Conservation (phyloP, 768 basidiomycete genomes). For the Suillus subaureus region DNA sequence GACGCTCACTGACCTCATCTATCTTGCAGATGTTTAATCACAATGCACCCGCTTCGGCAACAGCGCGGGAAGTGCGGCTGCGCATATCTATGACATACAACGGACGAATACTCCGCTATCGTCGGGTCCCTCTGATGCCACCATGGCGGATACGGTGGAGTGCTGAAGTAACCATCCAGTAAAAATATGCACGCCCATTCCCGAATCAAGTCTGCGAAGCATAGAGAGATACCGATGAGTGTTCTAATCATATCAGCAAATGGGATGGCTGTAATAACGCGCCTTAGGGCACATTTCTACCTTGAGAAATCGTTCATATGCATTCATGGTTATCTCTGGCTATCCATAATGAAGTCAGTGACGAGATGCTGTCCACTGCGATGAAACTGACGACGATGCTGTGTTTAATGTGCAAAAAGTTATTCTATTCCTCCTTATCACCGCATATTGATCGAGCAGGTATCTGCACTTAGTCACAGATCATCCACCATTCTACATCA, state of each 20-base stretch:
- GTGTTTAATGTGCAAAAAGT: neutral
- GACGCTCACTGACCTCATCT: neutral
- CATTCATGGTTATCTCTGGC: neutral
- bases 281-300: too few relatives aligned
- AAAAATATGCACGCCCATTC: neutral
- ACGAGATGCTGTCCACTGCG: neutral
- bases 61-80: neutral
- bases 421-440: neutral
- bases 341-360: too few relatives aligned
- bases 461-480: neutral
- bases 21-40: too few relatives aligned
- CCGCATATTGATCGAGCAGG: neutral
- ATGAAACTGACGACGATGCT: neutral
- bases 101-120: too few relatives aligned
- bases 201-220: neutral
- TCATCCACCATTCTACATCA: neutral
- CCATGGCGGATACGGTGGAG: neutral
- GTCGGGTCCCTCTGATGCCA: neutral
- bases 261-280: neutral
- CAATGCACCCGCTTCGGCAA: neutral
- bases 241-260: neutral
- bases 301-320: neutral
- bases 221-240: neutral
- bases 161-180: neutral
- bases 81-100: neutral